Evolutionary conservation across 225 moss, liverwort and hornwort genomes (phyloP).

Genomic region (Pseudoscleropodium purum): DNA sequence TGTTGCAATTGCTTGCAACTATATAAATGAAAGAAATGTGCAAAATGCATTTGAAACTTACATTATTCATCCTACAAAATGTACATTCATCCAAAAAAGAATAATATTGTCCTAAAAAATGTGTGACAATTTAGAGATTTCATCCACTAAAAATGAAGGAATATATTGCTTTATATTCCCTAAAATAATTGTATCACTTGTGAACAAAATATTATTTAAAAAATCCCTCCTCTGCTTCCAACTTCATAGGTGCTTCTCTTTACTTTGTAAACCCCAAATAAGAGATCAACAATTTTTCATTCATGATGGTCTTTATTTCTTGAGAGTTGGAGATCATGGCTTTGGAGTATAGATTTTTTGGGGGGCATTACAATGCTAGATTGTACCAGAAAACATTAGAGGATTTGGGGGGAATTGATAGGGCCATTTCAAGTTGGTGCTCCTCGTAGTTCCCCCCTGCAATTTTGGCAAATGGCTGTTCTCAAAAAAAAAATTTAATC

Average conservation of each 20-base stretch:
- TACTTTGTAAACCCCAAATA: rapidly evolving
- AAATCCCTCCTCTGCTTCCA: background rate
- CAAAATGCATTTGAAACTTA: background rate
- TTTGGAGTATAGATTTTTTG: too few relatives aligned
- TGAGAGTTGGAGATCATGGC: rapidly evolving
- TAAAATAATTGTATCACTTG: too few relatives aligned
- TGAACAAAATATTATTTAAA: rapidly evolving
- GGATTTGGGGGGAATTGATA: too few relatives aligned
- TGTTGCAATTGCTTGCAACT: background rate
- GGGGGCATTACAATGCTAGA: too few relatives aligned
- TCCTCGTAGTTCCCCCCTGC: too few relatives aligned
- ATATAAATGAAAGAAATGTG: background rate
- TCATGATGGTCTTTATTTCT: background rate
- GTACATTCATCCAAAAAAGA: background rate
- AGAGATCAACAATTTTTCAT: background rate
- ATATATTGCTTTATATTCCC: background rate
- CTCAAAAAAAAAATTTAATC: too few relatives aligned
- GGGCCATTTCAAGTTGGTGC: too few relatives aligned
- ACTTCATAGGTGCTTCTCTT: background rate
- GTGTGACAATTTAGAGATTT: background rate
- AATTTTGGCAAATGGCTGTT: too few relatives aligned
- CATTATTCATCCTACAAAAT: background rate
- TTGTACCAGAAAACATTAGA: too few relatives aligned
- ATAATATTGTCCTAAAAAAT: background rate
- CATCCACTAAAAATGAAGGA: background rate